A percentile compares a stretch with the other conserved stretches of the same genome.
Evolutionary conservation across 108 stramenopile species (phyloP).

Genomic region (Nitzschia sp.): DNA sequence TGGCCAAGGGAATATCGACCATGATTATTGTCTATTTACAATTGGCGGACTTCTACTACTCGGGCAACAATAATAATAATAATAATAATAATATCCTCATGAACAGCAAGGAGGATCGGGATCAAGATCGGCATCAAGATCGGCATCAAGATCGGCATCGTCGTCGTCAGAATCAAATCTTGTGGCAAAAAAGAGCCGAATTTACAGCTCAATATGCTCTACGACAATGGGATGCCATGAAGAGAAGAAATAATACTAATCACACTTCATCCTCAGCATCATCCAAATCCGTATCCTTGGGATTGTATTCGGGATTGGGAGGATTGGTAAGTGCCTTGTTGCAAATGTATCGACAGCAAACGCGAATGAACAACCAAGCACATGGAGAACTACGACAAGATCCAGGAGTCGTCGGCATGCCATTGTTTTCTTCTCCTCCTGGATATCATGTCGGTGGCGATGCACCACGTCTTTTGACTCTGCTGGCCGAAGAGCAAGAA

Average conservation of each 20-base stretch:
- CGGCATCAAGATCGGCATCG: too few relatives aligned
- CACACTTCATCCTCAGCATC: conserved; percentile 25
- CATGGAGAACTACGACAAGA: too few relatives aligned
- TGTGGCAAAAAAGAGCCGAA: conserved; percentile 38
- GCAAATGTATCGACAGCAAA: conserved; percentile 5
- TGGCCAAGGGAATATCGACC: conserved; percentile 72
- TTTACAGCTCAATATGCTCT: conserved; percentile 36
- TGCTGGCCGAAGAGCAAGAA: background rate
- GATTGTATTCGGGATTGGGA: conserved; percentile 52
- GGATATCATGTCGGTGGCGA: background rate
- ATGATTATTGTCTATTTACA: conserved; percentile 70
- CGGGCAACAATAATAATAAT: too few relatives aligned
- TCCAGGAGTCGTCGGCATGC: background rate
- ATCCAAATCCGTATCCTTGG: background rate
- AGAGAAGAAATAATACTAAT: too few relatives aligned
- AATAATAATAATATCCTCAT: too few relatives aligned
- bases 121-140: too few relatives aligned
- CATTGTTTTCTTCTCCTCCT: background rate
- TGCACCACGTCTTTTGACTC: background rate
- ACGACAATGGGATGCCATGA: conserved; percentile 36
- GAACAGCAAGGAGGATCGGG: too few relatives aligned
- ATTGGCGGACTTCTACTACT: too few relatives aligned
- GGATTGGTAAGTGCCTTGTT: conserved; percentile 38
- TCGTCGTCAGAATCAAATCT: background rate
- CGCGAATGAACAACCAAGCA: too few relatives aligned